Percentiles rank a stretch among this genome's conserved stretches.
Evolutionary conservation across 2,329 filamentous ascomycete species (phyloP).

Genomic region (Daldinia eschscholtzii): DNA sequence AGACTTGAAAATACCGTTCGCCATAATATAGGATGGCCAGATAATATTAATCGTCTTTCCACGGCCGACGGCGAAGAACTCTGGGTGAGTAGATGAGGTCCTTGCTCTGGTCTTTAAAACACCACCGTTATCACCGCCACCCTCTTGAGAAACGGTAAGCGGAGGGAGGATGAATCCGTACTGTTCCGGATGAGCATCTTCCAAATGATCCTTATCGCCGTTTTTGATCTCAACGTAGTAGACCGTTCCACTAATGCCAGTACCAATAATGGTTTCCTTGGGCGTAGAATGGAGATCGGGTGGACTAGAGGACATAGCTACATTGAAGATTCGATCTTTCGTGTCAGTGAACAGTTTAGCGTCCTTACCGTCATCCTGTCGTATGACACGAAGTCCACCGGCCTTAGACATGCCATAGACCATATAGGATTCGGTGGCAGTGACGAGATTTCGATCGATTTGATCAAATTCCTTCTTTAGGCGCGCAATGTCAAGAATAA

Average conservation of each 20-base stretch:
- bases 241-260: conserved; percentile 94
- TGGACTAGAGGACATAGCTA: conserved; percentile 81
- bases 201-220: conserved; percentile 81
- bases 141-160: conserved; percentile 80
- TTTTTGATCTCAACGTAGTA: conserved; percentile 91
- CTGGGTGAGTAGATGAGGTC: conserved; percentile 87
- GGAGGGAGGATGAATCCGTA: conserved; percentile 92
- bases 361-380: conserved; percentile 92
- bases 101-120: conserved; percentile 96
- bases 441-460: conserved; percentile 91
- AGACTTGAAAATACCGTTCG: conserved; percentile 72
- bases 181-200: conserved; percentile 82
- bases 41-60: conserved; percentile 97
- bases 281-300: conserved; percentile 68
- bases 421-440: conserved; percentile 91
- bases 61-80: conserved; percentile 94
- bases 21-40: conserved; percentile 73
- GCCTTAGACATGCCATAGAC: conserved; percentile 94
- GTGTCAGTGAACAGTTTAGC: conserved; percentile 92
- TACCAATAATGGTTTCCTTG: conserved; percentile 88
- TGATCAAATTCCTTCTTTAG: conserved; percentile 99
- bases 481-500: conserved; percentile 91
- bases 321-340: conserved; percentile 94
- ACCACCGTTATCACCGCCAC: conserved; percentile 90
- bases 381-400: conserved; percentile 91